Base-by-base conservation (phyloP, 129 eudicot species). In the Lonicera japonica region DNA sequence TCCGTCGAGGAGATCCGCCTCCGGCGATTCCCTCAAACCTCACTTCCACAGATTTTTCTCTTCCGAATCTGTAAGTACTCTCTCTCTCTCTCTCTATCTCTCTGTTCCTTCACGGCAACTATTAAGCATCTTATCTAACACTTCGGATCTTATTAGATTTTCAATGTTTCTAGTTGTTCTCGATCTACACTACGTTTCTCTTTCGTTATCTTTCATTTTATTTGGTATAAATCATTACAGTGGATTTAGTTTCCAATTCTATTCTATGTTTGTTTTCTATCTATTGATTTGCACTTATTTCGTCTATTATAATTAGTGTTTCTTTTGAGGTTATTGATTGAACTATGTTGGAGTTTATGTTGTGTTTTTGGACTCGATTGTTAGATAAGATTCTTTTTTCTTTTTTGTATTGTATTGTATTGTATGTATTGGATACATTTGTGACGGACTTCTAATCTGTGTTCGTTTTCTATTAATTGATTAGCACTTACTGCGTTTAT, bases 1-100 rank as follows among this genome's bases (percentile, higher is more conserved):
- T 75, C 79, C 78, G 15, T 70, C 80, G 56, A 72, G 62, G 74
- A 68, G 85, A 71, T 86, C 80, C 75, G 61, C 69, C 80, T 58
- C 88, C 85, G 79, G 71, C 67, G 73, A 48, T 63, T 29, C 36
- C 36, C 36, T 43, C 50, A 43, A 43, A 43, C 47, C 58, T 43
- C 19, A 34, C 19, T 29, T 78, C 73, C 71, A 68, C 61, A 76
- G 89, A 29, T 78, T 80, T 40, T 83, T 86, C 82, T 82, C 90
- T 12, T 77, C 87, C 14, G 81, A 74, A 65, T 70, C 91, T 43
- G 95, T 86, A 80, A 45, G 71, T 23, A 65, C 51, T 13, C 20
- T 41, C 51, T n/a, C n/a, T n/a, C n/a, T n/a, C n/a, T n/a, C 21
- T 47, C n/a, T 29, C 36, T 29, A 2, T 29, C 36, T 57, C 57